Evolutionary conservation across 805 yeast species (phyloP), one percentile per base, ranked within the genome.

Genomic region (Saccharomyces kudriavzevii): DNA sequence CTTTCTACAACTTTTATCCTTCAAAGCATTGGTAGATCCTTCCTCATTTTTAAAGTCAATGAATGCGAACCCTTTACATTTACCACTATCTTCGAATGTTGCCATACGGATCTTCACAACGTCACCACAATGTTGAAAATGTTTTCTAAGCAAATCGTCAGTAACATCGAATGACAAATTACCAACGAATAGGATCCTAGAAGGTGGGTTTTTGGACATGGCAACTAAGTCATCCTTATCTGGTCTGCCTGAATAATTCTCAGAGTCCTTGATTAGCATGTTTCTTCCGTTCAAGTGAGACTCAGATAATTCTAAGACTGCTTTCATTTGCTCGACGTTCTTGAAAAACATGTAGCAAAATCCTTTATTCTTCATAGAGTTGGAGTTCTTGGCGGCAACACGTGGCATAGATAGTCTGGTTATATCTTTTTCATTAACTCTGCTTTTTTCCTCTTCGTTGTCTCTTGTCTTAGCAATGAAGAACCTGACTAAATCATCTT

Each of bases 51-150:
- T 80, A 72, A 91, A 92, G 69, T 92, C 98, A 35, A 92, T 74
- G 65, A 94, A 92, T 1, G 96, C 90, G 74, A 92, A 92, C 1
- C 98, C 98, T 70, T 94, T 94, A 75, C 98, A 92, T 67, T 91
- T 92, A 1, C 97, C 98, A 50, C 87, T 75, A 67, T 92, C 99
- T 71, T 94, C 90, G 71, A 92, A 92, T n/a, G 99, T 91, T 3
- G 98, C 98, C 95, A 91, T 92, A 69, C 99, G 81, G 52, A 92
- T 81, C 59, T 81, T 81, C 28, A 76, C 72, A 55, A 95, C 92
- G 58, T 87, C 90, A 43, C 98, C 97, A 72, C 96, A 90, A 63
- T 86, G 92, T 70, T 86, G 85, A 75, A 92, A 92, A 58, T 88
- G 96, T 60, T 82, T 85, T 58, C 82, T 83, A 47, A 92, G 73